Percentiles rank a stretch among this genome's conserved stretches.
Conservation (phyloP, 345 rosid species). For the Linum usitatissimum region DNA sequence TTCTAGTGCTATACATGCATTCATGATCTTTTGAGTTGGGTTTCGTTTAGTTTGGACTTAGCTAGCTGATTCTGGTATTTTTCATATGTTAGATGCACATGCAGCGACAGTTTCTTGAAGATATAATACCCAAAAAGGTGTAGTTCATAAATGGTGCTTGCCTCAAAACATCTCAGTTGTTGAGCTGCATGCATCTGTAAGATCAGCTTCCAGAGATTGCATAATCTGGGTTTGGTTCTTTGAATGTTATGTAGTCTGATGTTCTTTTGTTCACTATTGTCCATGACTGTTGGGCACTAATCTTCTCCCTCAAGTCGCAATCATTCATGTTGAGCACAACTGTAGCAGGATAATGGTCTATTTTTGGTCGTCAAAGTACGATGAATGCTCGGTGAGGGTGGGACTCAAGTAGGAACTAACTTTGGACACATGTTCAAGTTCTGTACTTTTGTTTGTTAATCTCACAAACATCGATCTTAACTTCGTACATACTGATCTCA, state of each 20-base stretch:
- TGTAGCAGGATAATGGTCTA: slow-evolving; percentile 5
- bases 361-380: slow-evolving; percentile 14
- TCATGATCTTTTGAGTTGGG: background rate
- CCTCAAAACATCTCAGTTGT: slow-evolving; percentile 30
- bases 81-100: slow-evolving; percentile 27
- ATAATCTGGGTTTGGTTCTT: slow-evolving; percentile 17
- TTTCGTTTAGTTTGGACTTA: background rate
- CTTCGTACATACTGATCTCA: no score
- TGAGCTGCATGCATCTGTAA: slow-evolving; percentile 18
- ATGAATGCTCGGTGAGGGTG: slow-evolving; percentile 16
- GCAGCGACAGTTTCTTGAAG: slow-evolving; percentile 40
- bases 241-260: background rate
- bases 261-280: slow-evolving; percentile 7
- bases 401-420: slow-evolving; percentile 3
- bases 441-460: no score
- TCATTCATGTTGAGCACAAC: slow-evolving; percentile 18
- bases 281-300: slow-evolving; percentile 17
- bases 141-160: slow-evolving; percentile 5
- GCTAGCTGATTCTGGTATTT: slow-evolving; percentile 10
- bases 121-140: slow-evolving; percentile 12
- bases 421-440: no score
- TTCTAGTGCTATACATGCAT: background rate
- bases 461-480: no score
- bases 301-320: slow-evolving; percentile 7
- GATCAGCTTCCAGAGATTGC: slow-evolving; percentile 32